These are phyloP conservation scores for Monilinia polystroma DNA, from an alignment of 2,329 filamentous ascomycete species.

Conservation along the genomic window DNA sequence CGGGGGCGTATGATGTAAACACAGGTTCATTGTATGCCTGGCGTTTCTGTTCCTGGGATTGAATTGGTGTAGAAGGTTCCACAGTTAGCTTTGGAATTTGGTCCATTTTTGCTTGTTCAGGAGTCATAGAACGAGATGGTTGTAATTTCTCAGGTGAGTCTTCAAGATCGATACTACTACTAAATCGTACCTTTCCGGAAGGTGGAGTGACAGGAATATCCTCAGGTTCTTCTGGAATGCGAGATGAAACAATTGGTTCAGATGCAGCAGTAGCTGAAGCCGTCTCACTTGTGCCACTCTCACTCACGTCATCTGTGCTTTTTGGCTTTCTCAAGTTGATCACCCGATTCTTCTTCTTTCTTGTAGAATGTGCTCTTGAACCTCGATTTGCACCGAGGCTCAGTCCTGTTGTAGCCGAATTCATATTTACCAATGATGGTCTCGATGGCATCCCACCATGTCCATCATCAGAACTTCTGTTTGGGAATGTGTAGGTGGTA, in stretches of 20 bases:
- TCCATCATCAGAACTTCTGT: constrained; percentile 61
- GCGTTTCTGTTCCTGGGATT: constrained; percentile 26
- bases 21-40: constrained; percentile 25
- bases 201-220: constrained; percentile 55
- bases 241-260: constrained; percentile 56
- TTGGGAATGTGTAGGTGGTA: constrained; percentile 71
- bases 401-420: constrained; percentile 61
- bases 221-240: constrained; percentile 60
- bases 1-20: constrained; percentile 27
- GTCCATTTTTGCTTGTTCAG: constrained; percentile 27
- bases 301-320: constrained; percentile 44
- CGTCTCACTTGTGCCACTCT: constrained; percentile 42
- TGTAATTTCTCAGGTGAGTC: constrained; percentile 39
- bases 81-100: constrained; percentile 11
- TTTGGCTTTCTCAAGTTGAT: constrained; percentile 73
- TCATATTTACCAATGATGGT: constrained; percentile 62
- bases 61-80: constrained; percentile 28
- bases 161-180: constrained; percentile 41
- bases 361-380: constrained; percentile 56
- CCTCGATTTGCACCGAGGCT: constrained; percentile 58
- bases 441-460: constrained; percentile 59
- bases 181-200: constrained; percentile 41
- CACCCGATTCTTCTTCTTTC: constrained; percentile 81
- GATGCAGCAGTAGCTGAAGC: constrained; percentile 61
- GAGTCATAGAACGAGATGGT: constrained; percentile 19